Base-by-base conservation (phyloP, 768 basidiomycete genomes). In the Mrakia hoshinonis region DNA sequence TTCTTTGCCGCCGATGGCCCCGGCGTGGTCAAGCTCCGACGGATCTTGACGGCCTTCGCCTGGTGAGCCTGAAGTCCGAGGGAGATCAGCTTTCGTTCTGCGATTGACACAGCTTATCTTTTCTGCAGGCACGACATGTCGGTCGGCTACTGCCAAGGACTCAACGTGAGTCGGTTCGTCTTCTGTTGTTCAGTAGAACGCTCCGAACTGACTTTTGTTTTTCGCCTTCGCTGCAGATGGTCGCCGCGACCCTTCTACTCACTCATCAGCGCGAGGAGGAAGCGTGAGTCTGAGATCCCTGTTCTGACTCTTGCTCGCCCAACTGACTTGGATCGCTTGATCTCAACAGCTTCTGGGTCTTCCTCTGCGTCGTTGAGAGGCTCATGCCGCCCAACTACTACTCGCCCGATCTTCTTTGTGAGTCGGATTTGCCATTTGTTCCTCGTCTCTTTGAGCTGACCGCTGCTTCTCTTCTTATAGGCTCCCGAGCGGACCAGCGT, bases 1-100 rank as follows among this genome's bases (percentile, higher is more conserved):
- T 98, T 96, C 82, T 99, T 97, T 81, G 96, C 92, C 0, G 92
- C 95, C 0, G 93, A 96, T 79, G 96, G 96, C 0, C 90, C 87
- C 0, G 96, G 96, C 3, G 93, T 97, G 15, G 85, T 87, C 64
- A 99, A 99, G 81, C 81, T 99, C 68, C 83, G 94, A 66, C 84
- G 93, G 74, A 91, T 98, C 47, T 82, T 99, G 80, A 85, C 84
- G 60, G 96, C 94, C 0, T 98, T 95, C 79, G 92, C 92, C 77
- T 86, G 91, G 94, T 91, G 69, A 77, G 89, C 24, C 39, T 13
- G 0, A 26, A 2, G 22, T 12, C 18, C 26, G 15, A 20, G 0
- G 22, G 3, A 47, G 22, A n/a, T n/a, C n/a, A n/a, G 10, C 55
- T 4, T 20, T 24, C 46, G 9, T 13, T 13, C 36, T 68, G 58